Conservation (phyloP, 768 basidiomycete genomes). For the Russula brevipes region DNA sequence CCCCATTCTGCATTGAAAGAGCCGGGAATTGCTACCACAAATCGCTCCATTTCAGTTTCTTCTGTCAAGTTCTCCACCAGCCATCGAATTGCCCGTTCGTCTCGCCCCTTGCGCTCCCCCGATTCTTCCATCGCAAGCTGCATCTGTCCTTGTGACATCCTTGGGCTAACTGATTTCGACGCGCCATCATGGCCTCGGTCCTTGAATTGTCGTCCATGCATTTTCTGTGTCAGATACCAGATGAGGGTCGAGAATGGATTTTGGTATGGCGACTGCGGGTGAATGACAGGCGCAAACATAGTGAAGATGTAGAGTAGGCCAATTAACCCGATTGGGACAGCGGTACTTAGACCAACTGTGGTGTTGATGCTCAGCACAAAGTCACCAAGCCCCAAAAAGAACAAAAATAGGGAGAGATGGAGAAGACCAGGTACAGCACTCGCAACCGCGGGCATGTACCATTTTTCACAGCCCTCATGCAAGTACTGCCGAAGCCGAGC, state of each 20-base stretch:
- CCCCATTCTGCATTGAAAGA: slow-evolving; percentile 12
- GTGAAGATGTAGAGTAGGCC: not conserved
- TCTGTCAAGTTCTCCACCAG: not conserved
- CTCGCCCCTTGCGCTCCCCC: not conserved
- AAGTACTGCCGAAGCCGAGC: slow-evolving; percentile 1
- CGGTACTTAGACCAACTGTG: not conserved
- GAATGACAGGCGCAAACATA: not conserved
- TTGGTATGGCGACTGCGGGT: not conserved
- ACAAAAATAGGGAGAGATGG: not conserved
- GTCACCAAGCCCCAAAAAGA: not conserved
- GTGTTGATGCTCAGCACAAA: not conserved
- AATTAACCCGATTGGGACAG: not conserved
- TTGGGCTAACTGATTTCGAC: not conserved
- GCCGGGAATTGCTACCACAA: slow-evolving; percentile 3
- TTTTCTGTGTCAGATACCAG: not conserved
- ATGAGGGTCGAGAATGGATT: not conserved
- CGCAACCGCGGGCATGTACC: not conserved
- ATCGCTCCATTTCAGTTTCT: not conserved
- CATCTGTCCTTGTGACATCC: slow-evolving; percentile 7
- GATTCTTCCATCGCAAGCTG: slow-evolving; percentile 9
- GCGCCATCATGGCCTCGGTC: not conserved
- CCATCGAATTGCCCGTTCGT: slow-evolving; percentile 4
- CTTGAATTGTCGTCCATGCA: not conserved
- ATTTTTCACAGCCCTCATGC: not conserved
- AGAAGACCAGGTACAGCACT: not conserved